Conservation (phyloP, 768 basidiomycete species). For the Pulveroboletus sp. region DNA sequence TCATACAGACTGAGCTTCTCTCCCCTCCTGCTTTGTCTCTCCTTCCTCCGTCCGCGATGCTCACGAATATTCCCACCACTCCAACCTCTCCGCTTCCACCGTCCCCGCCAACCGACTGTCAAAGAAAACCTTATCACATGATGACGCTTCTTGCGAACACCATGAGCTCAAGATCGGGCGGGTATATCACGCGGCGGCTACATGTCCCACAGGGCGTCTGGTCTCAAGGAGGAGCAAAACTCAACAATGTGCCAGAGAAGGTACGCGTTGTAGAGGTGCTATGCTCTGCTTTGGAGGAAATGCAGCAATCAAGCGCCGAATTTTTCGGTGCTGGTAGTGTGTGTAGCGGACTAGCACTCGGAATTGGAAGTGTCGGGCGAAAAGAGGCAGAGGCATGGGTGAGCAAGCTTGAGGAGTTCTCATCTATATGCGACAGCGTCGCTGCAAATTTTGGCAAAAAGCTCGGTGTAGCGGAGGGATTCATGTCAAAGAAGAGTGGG, state of each 20-base stretch:
- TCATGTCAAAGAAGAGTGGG: slow-evolving; percentile 74
- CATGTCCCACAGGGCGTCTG: slow-evolving; percentile 89
- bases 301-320: slow-evolving; percentile 66
- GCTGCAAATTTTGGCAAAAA: slow-evolving; percentile 83
- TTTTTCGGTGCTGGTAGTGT: slow-evolving; percentile 77
- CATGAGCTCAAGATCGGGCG: slow-evolving; percentile 77
- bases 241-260: slow-evolving; percentile 78
- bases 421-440: slow-evolving; percentile 70
- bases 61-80: slow-evolving; percentile 60
- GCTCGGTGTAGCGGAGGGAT: slow-evolving; percentile 82
- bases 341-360: slow-evolving; percentile 65
- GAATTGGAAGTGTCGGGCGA: slow-evolving; percentile 70
- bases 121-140: slow-evolving; percentile 86
- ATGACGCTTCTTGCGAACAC: slow-evolving; percentile 77
- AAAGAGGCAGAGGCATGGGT: slow-evolving; percentile 81
- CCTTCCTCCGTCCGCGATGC: slow-evolving; percentile 42
- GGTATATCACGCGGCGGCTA: slow-evolving; percentile 79
- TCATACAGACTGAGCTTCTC: slow-evolving; percentile 48
- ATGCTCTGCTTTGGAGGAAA: slow-evolving; percentile 72
- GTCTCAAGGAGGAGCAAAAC: slow-evolving; percentile 86
- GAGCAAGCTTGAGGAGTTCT: slow-evolving; percentile 75
- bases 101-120: slow-evolving; percentile 61
- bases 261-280: slow-evolving; percentile 79
- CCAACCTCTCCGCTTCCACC: slow-evolving; percentile 78
- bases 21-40: slow-evolving; percentile 37